These are phyloP conservation scores for Leccinum longicurvipes DNA, from an alignment of 768 basidiomycete species.

Conservation along the genomic window DNA sequence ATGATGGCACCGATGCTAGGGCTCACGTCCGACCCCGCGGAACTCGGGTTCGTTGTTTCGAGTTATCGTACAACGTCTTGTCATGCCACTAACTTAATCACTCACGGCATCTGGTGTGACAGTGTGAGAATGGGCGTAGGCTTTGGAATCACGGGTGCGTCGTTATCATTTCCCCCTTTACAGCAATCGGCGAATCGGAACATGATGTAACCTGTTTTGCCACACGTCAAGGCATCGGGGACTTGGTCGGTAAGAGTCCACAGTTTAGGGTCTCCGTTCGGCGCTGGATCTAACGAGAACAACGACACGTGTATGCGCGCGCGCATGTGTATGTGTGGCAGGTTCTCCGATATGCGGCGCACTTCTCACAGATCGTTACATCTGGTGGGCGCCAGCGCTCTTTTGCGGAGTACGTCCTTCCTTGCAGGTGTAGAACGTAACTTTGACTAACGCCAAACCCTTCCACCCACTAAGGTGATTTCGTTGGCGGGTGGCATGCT, in stretches of 20 bases:
- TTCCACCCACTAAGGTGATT: conserved; percentile 2
- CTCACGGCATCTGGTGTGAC: not conserved
- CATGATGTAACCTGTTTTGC: not conserved
- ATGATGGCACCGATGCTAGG: conserved; percentile 44
- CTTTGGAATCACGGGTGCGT: conserved; percentile 41
- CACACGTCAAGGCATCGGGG: conserved; percentile 20
- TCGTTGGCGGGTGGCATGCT: conserved; percentile 5
- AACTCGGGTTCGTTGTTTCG: conserved; percentile 43
- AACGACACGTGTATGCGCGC: conserved; percentile 17
- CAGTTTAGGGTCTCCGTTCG: not conserved
- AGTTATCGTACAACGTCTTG: not conserved
- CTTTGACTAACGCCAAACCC: not conserved
- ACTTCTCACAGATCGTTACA: conserved; percentile 44
- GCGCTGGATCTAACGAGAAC: too few species aligned
- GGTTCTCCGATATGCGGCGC: conserved; percentile 59
- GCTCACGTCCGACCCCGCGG: conserved; percentile 44
- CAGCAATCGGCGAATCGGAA: not conserved
- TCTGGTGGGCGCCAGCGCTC: conserved; percentile 57
- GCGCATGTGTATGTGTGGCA: conserved; percentile 24
- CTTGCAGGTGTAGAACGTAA: not conserved
- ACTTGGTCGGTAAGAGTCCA: conserved; percentile 16
- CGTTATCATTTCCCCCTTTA: not conserved
- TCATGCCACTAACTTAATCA: not conserved
- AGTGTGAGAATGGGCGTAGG: conserved; percentile 45
- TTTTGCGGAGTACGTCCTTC: conserved; percentile 41